A percentile compares a stretch with the other conserved stretches of the same genome.
These are phyloP conservation scores for Prunus salicina DNA, from an alignment of 306 rosid species.

Conservation along the genomic window DNA sequence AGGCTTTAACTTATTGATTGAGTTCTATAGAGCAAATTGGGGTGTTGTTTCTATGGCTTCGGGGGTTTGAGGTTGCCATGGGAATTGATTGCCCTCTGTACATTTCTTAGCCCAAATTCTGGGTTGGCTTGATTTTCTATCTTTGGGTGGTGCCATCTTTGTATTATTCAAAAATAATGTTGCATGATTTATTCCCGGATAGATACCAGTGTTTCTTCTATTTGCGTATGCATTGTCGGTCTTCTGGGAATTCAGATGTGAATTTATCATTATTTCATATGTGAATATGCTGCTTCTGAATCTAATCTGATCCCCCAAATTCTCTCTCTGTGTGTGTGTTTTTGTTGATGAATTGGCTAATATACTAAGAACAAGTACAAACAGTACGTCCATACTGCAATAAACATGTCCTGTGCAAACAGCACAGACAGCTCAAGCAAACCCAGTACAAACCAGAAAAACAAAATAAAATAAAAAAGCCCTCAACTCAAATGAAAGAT, in stretches of 20 bases:
- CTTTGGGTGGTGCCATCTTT: slow-evolving; percentile 57
- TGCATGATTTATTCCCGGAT: slow-evolving; percentile 74
- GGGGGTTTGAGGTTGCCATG: slow-evolving; percentile 44
- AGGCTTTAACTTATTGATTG: slow-evolving; percentile 51
- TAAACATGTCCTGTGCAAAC: no score
- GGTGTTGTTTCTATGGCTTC: slow-evolving; percentile 43
- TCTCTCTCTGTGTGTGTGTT: no score
- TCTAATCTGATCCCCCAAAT: neutral
- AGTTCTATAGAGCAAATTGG: slow-evolving; percentile 54
- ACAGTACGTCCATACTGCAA: no score
- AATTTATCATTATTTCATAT: slow-evolving; percentile 3
- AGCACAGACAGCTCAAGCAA: no score
- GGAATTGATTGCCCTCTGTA: slow-evolving; percentile 56
- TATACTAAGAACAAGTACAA: no score
- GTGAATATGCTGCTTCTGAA: neutral
- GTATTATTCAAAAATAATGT: slow-evolving; percentile 80
- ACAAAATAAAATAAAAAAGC: no score
- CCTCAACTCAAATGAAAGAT: no score
- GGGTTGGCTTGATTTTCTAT: slow-evolving; percentile 68
- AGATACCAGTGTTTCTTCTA: slow-evolving; percentile 38
- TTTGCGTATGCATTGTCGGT: slow-evolving; percentile 13
- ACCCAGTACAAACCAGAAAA: no score
- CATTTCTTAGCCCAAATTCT: slow-evolving; percentile 51
- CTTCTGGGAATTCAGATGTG: slow-evolving; percentile 4
- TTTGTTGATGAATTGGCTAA: no score